Evolutionary conservation across 441 rosid species (phyloP), one percentile per base, ranked within the genome.

Genomic region (Mallotus japonicus): DNA sequence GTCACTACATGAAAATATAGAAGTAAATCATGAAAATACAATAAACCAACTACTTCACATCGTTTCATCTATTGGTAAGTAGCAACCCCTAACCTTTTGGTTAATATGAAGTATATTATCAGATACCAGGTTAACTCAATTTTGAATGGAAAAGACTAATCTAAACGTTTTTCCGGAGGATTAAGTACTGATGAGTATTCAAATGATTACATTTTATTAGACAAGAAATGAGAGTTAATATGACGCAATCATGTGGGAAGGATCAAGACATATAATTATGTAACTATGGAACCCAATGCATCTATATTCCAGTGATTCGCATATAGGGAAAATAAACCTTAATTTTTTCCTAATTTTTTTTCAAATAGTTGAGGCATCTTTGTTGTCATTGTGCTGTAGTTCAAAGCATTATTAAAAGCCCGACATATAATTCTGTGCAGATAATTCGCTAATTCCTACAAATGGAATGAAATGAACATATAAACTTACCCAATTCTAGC

Each of bases 401-500:
- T 13, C 17, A 65, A 24, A 28, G 42, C 20, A 66, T 14, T 50
- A 49, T 5, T 24, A 50, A 19, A 49, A 14, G 42, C 42, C 47
- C 6, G 14, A 7, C 15, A 22, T 2, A n/a, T n/a, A n/a, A 63
- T 3, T 47, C 22, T 13, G 17, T 14, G 28, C 28, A 53, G 49
- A 17, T 32, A 47, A 8, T 17, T 51, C 22, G 16, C 14, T 32
- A 50, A 37, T 37, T 4, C 40, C 40, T 3, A 37, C 6, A 37
- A 4, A 37, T 4, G 40, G 53, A 34, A 46, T 17, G n/a, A 54
- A 58, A 16, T 1, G 28, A 24, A 37, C 2, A 42, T 3, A 65
- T 42, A 73, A 56, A 61, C 78, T 83, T 88, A 92, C 97, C 99
- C 93, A n/a, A 89, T 92, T 87, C 88, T 90, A 57, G 80, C 72